phyloP scores from a whole-genome alignment of 768 basidiomycete genomes.

The Lyophyllum semitale region DNA sequence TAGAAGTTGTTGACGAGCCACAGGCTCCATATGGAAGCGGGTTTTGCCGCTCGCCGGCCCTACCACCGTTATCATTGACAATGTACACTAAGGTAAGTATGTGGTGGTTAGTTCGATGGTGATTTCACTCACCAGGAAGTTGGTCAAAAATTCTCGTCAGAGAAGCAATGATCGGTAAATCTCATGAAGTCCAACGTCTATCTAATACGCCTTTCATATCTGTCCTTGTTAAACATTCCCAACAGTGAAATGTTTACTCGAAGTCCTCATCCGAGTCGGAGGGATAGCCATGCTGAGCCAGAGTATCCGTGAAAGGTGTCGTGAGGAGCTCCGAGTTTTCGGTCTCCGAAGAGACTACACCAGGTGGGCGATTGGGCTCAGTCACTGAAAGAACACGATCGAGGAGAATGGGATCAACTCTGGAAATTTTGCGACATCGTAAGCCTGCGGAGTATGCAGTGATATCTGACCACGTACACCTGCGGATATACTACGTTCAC shows the following conservation, averaged over 20 bases:
- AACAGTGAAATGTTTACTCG: neutral
- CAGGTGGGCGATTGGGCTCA: neutral
- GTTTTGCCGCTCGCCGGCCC: too few relatives aligned
- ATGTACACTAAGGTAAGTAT: too few relatives aligned
- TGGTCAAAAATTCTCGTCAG: too few relatives aligned
- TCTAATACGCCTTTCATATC: too few relatives aligned
- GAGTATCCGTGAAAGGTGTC: constrained; percentile 1
- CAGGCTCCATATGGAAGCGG: too few relatives aligned
- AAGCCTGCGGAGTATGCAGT: neutral
- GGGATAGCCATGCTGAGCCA: constrained; percentile 5
- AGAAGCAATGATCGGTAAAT: too few relatives aligned
- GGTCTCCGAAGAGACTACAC: neutral
- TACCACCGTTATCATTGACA: too few relatives aligned
- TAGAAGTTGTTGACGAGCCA: too few relatives aligned
- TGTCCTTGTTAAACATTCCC: neutral
- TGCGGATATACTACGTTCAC: constrained; percentile 24
- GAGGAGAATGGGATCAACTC: constrained; percentile 8
- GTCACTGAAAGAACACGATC: constrained; percentile 3
- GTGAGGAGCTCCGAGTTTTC: neutral
- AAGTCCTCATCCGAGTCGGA: constrained; percentile 2
- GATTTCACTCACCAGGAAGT: too few relatives aligned
- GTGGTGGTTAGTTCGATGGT: too few relatives aligned
- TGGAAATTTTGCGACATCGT: neutral
- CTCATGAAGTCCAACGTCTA: too few relatives aligned
- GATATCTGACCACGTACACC: constrained; percentile 18